phyloP scores from a whole-genome alignment of 352 stramenopile genomes.

The Peronosclerospora sorghi region DNA sequence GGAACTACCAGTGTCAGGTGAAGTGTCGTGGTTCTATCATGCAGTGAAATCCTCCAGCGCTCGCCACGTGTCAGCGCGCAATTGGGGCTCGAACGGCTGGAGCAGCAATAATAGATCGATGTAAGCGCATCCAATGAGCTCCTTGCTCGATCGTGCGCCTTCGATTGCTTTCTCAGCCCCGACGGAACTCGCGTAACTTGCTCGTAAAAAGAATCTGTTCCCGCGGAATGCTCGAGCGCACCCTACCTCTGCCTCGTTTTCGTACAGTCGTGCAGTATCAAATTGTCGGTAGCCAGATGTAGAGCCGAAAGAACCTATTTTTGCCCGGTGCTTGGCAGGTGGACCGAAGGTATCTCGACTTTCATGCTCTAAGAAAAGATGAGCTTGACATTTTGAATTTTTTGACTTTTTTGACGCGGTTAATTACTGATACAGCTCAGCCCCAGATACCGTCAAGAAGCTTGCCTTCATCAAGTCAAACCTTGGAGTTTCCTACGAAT shows the following conservation, averaged over 20 bases:
- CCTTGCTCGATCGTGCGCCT: constrained; percentile 29
- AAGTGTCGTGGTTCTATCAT: constrained; percentile 58
- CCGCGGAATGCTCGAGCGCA: constrained; percentile 43
- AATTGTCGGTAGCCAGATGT: constrained; percentile 73
- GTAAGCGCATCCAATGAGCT: constrained; percentile 59
- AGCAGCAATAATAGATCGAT: constrained; percentile 66
- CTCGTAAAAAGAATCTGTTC: constrained; percentile 70
- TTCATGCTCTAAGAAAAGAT: no score
- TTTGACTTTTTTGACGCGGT: no score
- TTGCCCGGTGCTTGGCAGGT: constrained; percentile 19
- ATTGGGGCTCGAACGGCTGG: constrained; percentile 42
- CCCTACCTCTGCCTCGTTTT: constrained; percentile 76
- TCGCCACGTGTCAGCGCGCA: constrained; percentile 27
- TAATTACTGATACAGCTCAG: no score
- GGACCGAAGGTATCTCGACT: no score
- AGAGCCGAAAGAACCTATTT: constrained; percentile 28
- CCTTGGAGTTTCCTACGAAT: no score
- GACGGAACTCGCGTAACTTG: constrained; percentile 55
- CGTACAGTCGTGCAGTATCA: constrained; percentile 69
- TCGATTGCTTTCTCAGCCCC: constrained; percentile 56
- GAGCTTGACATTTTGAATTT: no score
- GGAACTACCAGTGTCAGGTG: constrained; percentile 17
- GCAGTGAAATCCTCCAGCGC: constrained; percentile 55
- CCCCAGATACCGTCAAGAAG: no score
- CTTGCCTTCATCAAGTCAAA: no score